Percentiles rank a stretch among this genome's conserved stretches.
phyloP scores from a whole-genome alignment of 192 early-diverging fungal genomes.

The Dispira simplex region DNA sequence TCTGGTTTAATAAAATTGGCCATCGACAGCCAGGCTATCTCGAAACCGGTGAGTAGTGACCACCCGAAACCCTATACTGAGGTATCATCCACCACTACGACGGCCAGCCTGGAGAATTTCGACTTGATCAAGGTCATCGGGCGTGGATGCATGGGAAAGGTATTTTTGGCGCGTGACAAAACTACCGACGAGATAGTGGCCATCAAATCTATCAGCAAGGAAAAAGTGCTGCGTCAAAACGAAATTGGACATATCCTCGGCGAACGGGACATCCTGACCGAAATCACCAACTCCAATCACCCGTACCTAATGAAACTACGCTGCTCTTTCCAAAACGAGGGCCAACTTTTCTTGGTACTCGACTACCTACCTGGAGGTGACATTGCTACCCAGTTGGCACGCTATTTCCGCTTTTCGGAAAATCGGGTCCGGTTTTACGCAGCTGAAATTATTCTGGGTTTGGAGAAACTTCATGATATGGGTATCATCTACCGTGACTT shows the following conservation, averaged over 20 bases:
- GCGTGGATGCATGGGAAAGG: conserved; percentile 13
- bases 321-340: conserved; percentile 85
- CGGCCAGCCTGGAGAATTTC: conserved; percentile 10
- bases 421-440: conserved; percentile 75
- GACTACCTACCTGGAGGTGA: conserved; percentile 87
- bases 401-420: conserved; percentile 45
- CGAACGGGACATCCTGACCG: conserved; percentile 11
- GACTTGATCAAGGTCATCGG: conserved; percentile 9
- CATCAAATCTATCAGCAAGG: conserved; percentile 13
- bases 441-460: conserved; percentile 69
- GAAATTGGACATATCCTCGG: conserved; percentile 4
- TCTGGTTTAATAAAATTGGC: not conserved
- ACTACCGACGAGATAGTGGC: conserved; percentile 10
- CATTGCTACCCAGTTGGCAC: conserved; percentile 77
- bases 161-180: conserved; percentile 9
- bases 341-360: conserved; percentile 76
- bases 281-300: conserved; percentile 45
- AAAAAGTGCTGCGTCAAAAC: conserved; percentile 8
- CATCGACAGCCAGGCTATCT: not conserved
- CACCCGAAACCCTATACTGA: not conserved
- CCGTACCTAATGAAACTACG: conserved; percentile 87
- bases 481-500: conserved; percentile 84
- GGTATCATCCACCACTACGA: not conserved
- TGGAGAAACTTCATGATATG: conserved; percentile 73
- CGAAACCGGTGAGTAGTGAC: not conserved